These are phyloP conservation scores for Backusella luteola DNA, from an alignment of 192 early-diverging fungal species.

Conservation along the genomic window DNA sequence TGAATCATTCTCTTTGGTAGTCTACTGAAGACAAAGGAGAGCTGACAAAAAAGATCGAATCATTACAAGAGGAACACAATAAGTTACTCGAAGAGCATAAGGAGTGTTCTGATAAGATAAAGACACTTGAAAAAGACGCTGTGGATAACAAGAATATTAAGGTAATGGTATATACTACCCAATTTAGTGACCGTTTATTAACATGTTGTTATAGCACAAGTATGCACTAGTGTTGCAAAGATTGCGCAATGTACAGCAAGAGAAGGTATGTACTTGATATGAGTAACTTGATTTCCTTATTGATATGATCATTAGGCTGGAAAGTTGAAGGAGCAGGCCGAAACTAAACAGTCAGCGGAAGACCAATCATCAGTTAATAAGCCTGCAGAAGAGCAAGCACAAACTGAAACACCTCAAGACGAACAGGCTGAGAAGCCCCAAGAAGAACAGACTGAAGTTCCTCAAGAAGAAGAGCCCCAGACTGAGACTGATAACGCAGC, in stretches of 20 bases:
- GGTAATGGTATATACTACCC: background rate
- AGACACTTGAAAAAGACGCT: background rate
- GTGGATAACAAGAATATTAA: background rate
- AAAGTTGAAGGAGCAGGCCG: background rate
- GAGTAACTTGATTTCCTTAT: background rate
- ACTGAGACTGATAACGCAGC: background rate
- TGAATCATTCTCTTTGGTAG: background rate
- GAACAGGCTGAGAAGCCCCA: background rate
- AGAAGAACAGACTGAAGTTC: background rate
- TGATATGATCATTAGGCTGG: background rate
- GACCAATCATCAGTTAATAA: background rate
- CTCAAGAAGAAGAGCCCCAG: background rate
- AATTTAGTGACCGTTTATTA: background rate
- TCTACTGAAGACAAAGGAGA: background rate
- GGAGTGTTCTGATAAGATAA: background rate
- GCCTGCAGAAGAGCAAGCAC: background rate
- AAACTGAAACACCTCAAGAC: background rate
- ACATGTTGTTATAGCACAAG: background rate
- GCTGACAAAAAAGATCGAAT: background rate
- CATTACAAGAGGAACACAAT: background rate
- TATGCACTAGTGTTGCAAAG: background rate
- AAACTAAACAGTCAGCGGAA: background rate
- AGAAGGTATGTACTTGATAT: background rate
- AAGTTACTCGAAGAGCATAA: background rate
- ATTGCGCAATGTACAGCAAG: background rate